Evolutionary conservation across 2,329 filamentous ascomycete species (phyloP).

Genomic region (Cercospora zeina): DNA sequence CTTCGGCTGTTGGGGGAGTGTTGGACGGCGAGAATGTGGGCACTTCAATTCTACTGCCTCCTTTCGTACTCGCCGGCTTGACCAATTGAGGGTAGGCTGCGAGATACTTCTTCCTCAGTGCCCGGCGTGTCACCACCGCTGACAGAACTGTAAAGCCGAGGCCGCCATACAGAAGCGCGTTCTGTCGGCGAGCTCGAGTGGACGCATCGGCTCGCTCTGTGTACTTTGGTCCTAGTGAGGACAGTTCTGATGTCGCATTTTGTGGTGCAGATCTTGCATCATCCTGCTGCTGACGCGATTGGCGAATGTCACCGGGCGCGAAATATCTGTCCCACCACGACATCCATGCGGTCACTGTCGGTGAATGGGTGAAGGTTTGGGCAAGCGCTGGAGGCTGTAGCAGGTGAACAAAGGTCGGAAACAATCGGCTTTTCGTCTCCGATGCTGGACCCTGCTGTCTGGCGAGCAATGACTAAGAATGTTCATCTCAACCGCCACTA

Average conservation of each 20-base stretch:
- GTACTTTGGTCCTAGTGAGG: conserved; percentile 19
- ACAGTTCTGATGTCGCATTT: not conserved
- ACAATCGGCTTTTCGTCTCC: conserved; percentile 13
- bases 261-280: conserved; percentile 2
- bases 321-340: conserved; percentile 40
- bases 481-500: conserved; percentile 7
- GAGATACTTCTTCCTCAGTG: conserved; percentile 66
- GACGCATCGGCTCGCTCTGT: conserved; percentile 33
- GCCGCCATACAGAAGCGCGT: conserved; percentile 68
- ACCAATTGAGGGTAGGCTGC: conserved; percentile 56
- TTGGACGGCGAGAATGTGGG: conserved; percentile 27
- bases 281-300: conserved; percentile 19
- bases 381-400: not conserved
- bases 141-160: conserved; percentile 73
- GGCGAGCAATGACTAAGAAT: conserved; percentile 4
- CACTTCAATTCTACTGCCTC: conserved; percentile 17
- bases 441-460: not conserved
- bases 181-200: conserved; percentile 36
- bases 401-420: conserved; percentile 6
- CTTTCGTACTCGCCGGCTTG: conserved; percentile 7
- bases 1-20: conserved; percentile 43
- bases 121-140: conserved; percentile 62
- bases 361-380: conserved; percentile 3
- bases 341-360: conserved; percentile 29
- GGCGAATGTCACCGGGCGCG: conserved; percentile 39